phyloP scores from a whole-genome alignment of 2,329 filamentous ascomycete species.

The Trichoderma sp. region DNA sequence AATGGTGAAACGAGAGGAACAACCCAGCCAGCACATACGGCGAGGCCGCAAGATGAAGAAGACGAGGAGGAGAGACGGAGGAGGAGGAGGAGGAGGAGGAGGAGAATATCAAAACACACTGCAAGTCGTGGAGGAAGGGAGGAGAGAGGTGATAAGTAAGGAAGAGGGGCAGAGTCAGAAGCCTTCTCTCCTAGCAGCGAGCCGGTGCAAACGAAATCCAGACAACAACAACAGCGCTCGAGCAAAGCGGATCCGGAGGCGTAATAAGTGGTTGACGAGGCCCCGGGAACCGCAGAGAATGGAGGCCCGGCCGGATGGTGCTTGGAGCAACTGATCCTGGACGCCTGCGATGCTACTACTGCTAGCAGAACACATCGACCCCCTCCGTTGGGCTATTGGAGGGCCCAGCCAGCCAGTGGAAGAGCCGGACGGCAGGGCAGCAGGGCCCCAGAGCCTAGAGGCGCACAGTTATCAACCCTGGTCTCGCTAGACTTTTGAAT shows the following conservation, averaged over 20 bases:
- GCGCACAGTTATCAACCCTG: slow-evolving; percentile 12
- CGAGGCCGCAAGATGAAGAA: not conserved
- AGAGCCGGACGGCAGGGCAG: slow-evolving; percentile 21
- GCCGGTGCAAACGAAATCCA: slow-evolving; percentile 8
- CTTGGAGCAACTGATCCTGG: not conserved
- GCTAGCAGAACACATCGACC: not conserved
- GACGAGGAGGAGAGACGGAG: not conserved
- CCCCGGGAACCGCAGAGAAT: not conserved
- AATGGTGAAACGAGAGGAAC: slow-evolving; percentile 23
- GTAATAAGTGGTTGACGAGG: slow-evolving; percentile 19
- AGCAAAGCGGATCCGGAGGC: slow-evolving; percentile 20
- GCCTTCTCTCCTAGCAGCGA: not conserved
- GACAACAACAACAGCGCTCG: slow-evolving; percentile 10
- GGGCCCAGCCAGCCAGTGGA: slow-evolving; percentile 14
- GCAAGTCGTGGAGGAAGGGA: slow-evolving; percentile 21
- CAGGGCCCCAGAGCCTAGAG: not conserved
- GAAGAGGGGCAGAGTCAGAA: not conserved
- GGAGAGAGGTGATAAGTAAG: not conserved
- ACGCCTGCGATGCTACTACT: slow-evolving; percentile 3
- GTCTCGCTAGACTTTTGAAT: not conserved
- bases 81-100: not conserved
- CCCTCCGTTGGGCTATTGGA: slow-evolving; percentile 7
- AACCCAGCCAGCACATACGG: not conserved
- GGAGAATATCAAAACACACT: not conserved
- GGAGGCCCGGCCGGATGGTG: slow-evolving; percentile 18